A percentile compares a stretch with the other conserved stretches of the same genome.
These are phyloP conservation scores for Globisporangium spiculum DNA, from an alignment of 352 stramenopile species.

Conservation along the genomic window DNA sequence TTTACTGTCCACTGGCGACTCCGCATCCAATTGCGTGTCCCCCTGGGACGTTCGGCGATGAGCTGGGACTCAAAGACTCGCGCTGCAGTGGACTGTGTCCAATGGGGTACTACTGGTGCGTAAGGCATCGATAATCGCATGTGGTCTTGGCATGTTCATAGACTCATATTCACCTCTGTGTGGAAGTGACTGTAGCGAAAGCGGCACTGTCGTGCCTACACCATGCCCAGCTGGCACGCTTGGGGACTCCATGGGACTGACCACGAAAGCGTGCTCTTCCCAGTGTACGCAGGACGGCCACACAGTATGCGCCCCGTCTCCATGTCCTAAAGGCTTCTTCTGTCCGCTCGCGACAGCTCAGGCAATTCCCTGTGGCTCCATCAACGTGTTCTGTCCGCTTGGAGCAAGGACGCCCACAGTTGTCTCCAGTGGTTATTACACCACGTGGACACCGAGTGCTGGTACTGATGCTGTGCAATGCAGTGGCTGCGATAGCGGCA, in stretches of 20 bases:
- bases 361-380: constrained; percentile 34
- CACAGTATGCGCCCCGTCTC: constrained; percentile 39
- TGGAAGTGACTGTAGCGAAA: constrained; percentile 20
- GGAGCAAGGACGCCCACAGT: constrained; percentile 40
- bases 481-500: background rate
- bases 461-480: constrained; percentile 6
- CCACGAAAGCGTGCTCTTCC: constrained; percentile 42
- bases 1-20: constrained; percentile 55
- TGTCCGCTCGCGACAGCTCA: constrained; percentile 40
- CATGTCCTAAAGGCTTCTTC: constrained; percentile 54
- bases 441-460: constrained; percentile 32
- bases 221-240: constrained; percentile 51
- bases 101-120: constrained; percentile 55
- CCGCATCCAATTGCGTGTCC: constrained; percentile 44
- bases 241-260: constrained; percentile 32
- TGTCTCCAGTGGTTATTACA: constrained; percentile 51
- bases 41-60: constrained; percentile 39
- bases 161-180: background rate
- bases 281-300: constrained; percentile 27
- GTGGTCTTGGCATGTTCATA: too few species aligned
- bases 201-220: constrained; percentile 32
- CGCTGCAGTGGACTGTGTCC: constrained; percentile 53
- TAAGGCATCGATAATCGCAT: background rate
- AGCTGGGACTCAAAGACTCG: constrained; percentile 29
- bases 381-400: constrained; percentile 42